Conservation (phyloP, 352 stramenopile species). For the Hyaloperonospora arabidopsidis region DNA sequence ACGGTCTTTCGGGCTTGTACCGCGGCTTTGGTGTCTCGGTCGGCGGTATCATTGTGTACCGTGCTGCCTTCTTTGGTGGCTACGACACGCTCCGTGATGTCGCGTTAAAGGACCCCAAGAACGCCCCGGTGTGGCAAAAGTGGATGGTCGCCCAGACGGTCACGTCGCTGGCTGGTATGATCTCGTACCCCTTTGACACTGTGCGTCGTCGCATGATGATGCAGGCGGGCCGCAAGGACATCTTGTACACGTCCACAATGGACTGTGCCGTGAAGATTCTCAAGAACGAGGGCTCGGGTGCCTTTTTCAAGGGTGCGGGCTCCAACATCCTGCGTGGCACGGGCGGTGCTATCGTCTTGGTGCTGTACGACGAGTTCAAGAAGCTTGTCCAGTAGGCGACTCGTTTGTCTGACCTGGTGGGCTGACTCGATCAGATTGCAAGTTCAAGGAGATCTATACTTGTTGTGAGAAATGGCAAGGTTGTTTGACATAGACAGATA, state of each 20-base stretch:
- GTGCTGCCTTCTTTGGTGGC: constrained; percentile 96
- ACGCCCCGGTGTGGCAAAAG: constrained; percentile 83
- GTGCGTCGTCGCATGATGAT: constrained; percentile 96
- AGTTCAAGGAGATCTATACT: constrained; percentile 17
- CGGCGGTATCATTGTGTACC: constrained; percentile 98
- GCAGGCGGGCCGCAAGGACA: constrained; percentile 94
- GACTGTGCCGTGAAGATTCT: constrained; percentile 97
- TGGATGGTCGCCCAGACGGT: constrained; percentile 89
- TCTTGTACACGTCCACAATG: constrained; percentile 95
- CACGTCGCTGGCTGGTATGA: constrained; percentile 86
- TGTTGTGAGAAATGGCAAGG: constrained; percentile 29
- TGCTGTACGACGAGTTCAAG: constrained; percentile 99
- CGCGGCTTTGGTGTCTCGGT: constrained; percentile 98
- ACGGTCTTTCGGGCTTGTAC: constrained; percentile 92
- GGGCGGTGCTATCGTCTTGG: constrained; percentile 96
- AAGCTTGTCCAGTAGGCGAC: constrained; percentile 46
- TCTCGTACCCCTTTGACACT: constrained; percentile 96
- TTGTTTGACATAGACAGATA: constrained; percentile 45
- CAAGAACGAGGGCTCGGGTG: constrained; percentile 89
- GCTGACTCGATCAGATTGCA: constrained; percentile 9
- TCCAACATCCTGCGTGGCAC: constrained; percentile 98
- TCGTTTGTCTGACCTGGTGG: constrained; percentile 13
- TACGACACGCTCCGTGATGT: constrained; percentile 95
- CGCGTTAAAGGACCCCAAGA: constrained; percentile 76
- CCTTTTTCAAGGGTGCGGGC: constrained; percentile 98